A percentile compares a stretch with the other conserved stretches of the same genome.
Evolutionary conservation across 2,329 filamentous ascomycete genomes (phyloP).

Genomic region (Neospermospora avenae): DNA sequence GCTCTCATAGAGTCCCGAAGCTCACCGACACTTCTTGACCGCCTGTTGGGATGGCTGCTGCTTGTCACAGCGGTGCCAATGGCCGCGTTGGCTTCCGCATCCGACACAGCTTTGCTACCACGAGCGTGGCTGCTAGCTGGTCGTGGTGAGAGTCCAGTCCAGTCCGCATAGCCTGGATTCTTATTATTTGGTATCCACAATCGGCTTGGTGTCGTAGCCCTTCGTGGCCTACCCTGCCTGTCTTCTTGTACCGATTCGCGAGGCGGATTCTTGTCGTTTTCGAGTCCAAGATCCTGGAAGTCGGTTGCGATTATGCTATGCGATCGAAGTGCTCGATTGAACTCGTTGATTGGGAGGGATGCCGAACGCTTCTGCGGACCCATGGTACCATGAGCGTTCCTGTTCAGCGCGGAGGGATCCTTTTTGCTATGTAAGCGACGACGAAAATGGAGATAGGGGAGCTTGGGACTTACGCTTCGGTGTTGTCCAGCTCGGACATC

Average conservation of each 20-base stretch:
- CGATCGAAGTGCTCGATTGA: conserved; percentile 57
- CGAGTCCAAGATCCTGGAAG: conserved; percentile 44
- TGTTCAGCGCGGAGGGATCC: conserved; percentile 41
- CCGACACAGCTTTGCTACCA: conserved; percentile 38
- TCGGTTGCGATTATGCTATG: conserved; percentile 58
- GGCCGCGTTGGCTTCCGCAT: conserved; percentile 20
- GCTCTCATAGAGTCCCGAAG: conserved; percentile 42
- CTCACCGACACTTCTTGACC: conserved; percentile 58
- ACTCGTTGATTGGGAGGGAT: conserved; percentile 59
- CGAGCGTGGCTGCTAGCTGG: conserved; percentile 59
- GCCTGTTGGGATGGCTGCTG: conserved; percentile 48
- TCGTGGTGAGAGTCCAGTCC: conserved; percentile 55
- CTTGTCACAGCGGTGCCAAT: conserved; percentile 63
- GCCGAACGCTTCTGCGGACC: conserved; percentile 49
- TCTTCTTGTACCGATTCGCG: conserved; percentile 49
- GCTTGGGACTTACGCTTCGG: conserved; percentile 46
- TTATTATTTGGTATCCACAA: conserved; percentile 40
- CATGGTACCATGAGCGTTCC: conserved; percentile 37
- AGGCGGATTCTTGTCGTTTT: conserved; percentile 29
- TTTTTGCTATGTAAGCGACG: conserved; percentile 25
- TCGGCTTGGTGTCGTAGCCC: conserved; percentile 42
- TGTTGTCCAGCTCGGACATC: conserved; percentile 38
- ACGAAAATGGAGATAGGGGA: background rate
- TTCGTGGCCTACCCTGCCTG: conserved; percentile 37
- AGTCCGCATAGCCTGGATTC: conserved; percentile 41